Conservation (phyloP, 148 eudicot species). For the Tetragonia tetragonoides region DNA sequence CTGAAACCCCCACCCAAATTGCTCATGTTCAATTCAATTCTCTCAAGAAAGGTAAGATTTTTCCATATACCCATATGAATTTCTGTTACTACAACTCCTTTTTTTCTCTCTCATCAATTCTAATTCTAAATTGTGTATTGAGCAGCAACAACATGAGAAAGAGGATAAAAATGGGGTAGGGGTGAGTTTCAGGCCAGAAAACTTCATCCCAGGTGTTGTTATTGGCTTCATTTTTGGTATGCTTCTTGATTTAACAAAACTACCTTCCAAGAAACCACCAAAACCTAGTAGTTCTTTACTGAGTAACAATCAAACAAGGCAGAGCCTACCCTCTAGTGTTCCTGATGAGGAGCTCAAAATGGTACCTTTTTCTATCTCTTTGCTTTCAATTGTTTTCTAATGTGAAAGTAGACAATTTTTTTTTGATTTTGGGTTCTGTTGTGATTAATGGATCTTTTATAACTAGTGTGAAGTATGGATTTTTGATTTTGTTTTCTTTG, state of each 20-base stretch:
- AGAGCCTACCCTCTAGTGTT: slow-evolving; percentile 26
- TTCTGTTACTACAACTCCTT: not conserved
- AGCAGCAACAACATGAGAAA: slow-evolving; percentile 26
- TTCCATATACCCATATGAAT: not conserved
- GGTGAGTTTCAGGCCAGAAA: slow-evolving; percentile 76
- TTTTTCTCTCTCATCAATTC: not conserved
- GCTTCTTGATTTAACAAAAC: slow-evolving; percentile 64
- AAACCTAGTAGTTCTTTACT: slow-evolving; percentile 24
- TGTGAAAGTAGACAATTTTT: not conserved
- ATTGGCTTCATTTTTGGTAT: slow-evolving; percentile 81
- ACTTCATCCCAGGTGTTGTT: slow-evolving; percentile 82
- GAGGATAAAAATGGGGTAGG: slow-evolving; percentile 52
- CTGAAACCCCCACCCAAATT: not conserved
- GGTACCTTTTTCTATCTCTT: slow-evolving; percentile 34
- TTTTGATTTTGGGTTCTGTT: not conserved
- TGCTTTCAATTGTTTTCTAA: not conserved
- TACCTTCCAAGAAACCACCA: slow-evolving; percentile 30
- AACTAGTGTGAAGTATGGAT: not conserved
- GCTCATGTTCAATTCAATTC: slow-evolving; percentile 36
- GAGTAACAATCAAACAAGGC: slow-evolving; percentile 22
- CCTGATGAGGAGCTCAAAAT: slow-evolving; percentile 73
- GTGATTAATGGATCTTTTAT: not conserved
- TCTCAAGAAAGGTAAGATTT: slow-evolving; percentile 43
- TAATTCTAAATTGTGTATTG: not conserved
- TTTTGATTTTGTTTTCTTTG: not conserved